Evolutionary conservation across 2,329 filamentous ascomycete species (phyloP).

Genomic region (Eurotiales sp.): DNA sequence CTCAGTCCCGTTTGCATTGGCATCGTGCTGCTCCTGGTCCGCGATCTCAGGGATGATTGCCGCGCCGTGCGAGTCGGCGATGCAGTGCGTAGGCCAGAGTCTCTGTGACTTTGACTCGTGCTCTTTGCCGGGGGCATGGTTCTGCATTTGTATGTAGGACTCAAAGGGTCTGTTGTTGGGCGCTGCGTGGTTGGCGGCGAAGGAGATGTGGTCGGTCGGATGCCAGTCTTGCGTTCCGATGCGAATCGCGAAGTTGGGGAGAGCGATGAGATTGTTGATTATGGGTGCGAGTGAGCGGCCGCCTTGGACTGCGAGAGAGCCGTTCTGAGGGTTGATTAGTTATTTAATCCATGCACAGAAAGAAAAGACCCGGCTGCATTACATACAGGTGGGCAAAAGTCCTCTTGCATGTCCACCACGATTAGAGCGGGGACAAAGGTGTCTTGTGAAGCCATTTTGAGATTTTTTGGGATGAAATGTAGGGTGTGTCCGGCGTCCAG

Average conservation of each 20-base stretch:
- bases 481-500: too few species aligned
- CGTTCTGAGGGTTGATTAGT: constrained; percentile 56
- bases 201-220: constrained; percentile 78
- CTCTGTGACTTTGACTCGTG: constrained; percentile 61
- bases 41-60: constrained; percentile 71
- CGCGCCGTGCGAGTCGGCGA: constrained; percentile 69
- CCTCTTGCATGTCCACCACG: constrained; percentile 86
- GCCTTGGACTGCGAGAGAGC: constrained; percentile 73
- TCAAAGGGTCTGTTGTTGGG: constrained; percentile 65
- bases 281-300: constrained; percentile 66
- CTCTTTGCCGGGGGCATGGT: constrained; percentile 48
- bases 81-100: constrained; percentile 89
- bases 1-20: too few species aligned
- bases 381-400: constrained; percentile 86
- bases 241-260: constrained; percentile 65
- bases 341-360: background rate
- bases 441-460: constrained; percentile 1
- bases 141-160: constrained; percentile 58
- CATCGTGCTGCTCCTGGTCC: too few species aligned
- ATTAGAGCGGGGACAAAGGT: constrained; percentile 57
- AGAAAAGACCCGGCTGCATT: background rate
- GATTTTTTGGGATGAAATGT: too few species aligned
- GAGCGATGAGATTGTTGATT: constrained; percentile 70
- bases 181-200: constrained; percentile 70
- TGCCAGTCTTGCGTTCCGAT: constrained; percentile 94